Conservation (phyloP, 495 filamentous ascomycete species). For the Darksidea phi region DNA sequence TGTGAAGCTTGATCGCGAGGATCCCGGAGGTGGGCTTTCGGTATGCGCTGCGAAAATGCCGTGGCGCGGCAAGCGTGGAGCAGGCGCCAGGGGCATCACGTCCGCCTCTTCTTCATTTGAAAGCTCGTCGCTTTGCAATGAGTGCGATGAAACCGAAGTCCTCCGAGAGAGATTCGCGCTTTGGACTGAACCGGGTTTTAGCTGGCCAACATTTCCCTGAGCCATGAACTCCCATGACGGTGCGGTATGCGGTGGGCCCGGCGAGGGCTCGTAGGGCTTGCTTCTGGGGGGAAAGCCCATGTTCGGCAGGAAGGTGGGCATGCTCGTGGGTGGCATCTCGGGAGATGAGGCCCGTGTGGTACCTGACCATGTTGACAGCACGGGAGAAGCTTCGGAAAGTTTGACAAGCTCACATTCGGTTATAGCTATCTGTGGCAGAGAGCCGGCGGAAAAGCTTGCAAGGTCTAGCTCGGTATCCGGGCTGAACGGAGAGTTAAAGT, state of each 20-base stretch:
- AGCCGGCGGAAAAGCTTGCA: conserved; percentile 19
- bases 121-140: conserved; percentile 13
- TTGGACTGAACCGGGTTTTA: conserved; percentile 3
- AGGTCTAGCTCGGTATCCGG: conserved; percentile 15
- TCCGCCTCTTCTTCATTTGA: conserved; percentile 7
- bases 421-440: conserved; percentile 26
- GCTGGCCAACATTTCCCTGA: conserved; percentile 1
- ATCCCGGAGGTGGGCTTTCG: conserved; percentile 16
- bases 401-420: conserved; percentile 26
- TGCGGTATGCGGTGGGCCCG: conserved; percentile 5
- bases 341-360: conserved; percentile 29
- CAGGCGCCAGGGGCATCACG: conserved; percentile 12
- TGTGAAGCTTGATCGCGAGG: conserved; percentile 12
- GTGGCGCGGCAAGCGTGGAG: conserved; percentile 16
- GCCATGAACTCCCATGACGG: conserved; percentile 30
- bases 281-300: neutral
- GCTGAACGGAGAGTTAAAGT: conserved; percentile 14
- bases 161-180: conserved; percentile 10
- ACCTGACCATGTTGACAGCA: conserved; percentile 26
- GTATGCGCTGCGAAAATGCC: conserved; percentile 21
- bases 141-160: conserved; percentile 20
- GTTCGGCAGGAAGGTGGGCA: conserved; percentile 3
- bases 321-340: conserved; percentile 16
- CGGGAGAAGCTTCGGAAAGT: conserved; percentile 10
- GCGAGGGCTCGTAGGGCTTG: conserved; percentile 7